phyloP scores from a whole-genome alignment of 306 rosid genomes.

The Cucurbita moschata region DNA sequence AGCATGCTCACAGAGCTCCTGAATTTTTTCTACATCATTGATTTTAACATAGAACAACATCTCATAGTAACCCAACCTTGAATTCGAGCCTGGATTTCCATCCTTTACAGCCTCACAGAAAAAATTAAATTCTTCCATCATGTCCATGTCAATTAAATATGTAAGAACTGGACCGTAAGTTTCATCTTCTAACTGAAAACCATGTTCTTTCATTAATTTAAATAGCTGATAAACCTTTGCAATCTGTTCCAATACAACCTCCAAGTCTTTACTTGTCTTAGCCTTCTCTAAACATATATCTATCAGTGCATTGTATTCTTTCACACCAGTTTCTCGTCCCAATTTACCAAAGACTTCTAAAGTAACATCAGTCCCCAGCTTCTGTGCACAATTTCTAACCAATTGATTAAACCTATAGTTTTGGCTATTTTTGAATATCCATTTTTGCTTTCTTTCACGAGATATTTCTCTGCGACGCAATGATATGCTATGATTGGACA shows the following conservation, averaged over 20 bases:
- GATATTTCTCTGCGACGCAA: constrained; percentile 24
- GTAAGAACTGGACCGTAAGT: constrained; percentile 52
- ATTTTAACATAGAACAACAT: constrained; percentile 58
- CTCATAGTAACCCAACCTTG: constrained; percentile 68
- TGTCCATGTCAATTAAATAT: constrained; percentile 43
- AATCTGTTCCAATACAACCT: constrained; percentile 32
- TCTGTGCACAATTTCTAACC: constrained; percentile 24
- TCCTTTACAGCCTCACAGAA: constrained; percentile 35
- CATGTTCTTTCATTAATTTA: constrained; percentile 47
- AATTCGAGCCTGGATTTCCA: constrained; percentile 28
- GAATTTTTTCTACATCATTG: constrained; percentile 51
- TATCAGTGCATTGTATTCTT: constrained; percentile 43
- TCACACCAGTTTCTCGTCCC: constrained; percentile 39
- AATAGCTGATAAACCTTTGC: constrained; percentile 36
- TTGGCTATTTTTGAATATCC: constrained; percentile 25
- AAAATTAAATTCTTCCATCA: constrained; percentile 56
- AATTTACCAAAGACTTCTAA: constrained; percentile 36
- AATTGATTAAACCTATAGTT: constrained; percentile 22
- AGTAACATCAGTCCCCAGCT: constrained; percentile 37
- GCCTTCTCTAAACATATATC: constrained; percentile 43
- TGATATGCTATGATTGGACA: constrained; percentile 10
- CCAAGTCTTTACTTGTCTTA: constrained; percentile 33
- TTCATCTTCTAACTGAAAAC: constrained; percentile 46
- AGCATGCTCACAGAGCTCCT: constrained; percentile 35
- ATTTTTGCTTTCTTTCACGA: constrained; percentile 44